phyloP scores from a whole-genome alignment of 2,329 filamentous ascomycete genomes.

The Calonectria honghensis region DNA sequence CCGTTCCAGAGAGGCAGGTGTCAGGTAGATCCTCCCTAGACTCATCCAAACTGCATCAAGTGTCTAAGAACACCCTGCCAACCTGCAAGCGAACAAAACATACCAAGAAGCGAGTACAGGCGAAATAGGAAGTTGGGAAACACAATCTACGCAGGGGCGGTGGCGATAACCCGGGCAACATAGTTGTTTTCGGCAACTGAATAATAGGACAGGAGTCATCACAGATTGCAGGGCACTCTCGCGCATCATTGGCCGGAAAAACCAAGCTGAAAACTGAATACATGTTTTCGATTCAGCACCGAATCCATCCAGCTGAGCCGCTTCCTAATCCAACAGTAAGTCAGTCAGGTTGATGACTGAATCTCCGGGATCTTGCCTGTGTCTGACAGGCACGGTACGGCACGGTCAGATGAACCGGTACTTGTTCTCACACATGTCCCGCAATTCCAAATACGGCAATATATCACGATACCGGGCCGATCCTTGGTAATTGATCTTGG shows the following conservation, averaged over 20 bases:
- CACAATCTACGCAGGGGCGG: background rate
- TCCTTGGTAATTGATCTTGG: background rate
- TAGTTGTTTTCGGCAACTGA: constrained; percentile 18
- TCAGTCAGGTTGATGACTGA: background rate
- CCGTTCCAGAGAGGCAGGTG: constrained; percentile 14
- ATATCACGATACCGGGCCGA: constrained; percentile 15
- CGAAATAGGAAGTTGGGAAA: constrained; percentile 18
- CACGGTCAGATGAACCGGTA: background rate
- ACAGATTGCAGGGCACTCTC: background rate
- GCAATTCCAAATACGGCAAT: background rate
- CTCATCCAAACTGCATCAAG: background rate
- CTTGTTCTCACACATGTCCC: background rate
- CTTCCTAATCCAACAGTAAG: background rate
- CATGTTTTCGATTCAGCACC: background rate
- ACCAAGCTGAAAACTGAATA: constrained; percentile 14
- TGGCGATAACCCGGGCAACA: background rate
- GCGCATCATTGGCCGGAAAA: constrained; percentile 3
- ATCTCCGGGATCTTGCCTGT: background rate
- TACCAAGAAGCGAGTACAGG: constrained; percentile 12
- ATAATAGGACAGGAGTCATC: background rate
- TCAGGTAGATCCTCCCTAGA: constrained; percentile 11
- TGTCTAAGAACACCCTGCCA: constrained; percentile 22
- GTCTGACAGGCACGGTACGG: background rate
- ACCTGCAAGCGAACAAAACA: constrained; percentile 11
- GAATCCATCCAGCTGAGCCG: constrained; percentile 2